These are phyloP conservation scores for Neocatenulostroma microsporum DNA, from an alignment of 2,329 filamentous ascomycete species.

Conservation along the genomic window DNA sequence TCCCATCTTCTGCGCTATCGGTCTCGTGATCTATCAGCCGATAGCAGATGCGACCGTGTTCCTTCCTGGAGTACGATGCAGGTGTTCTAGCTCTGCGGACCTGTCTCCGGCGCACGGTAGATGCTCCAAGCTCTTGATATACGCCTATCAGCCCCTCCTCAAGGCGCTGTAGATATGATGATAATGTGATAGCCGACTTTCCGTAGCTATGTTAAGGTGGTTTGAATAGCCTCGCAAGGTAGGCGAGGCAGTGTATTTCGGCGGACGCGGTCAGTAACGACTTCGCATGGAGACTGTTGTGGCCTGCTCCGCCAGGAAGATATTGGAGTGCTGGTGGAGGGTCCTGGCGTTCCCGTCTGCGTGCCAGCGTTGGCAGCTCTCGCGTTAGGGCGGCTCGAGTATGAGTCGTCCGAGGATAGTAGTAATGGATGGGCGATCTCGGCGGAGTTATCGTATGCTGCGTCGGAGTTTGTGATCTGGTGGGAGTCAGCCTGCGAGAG, in stretches of 20 bases:
- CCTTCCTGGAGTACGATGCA: too few species aligned
- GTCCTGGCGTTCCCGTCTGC: slow-evolving; percentile 12
- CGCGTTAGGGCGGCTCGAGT: not conserved
- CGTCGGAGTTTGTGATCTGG: too few species aligned
- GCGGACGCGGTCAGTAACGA: slow-evolving; percentile 27
- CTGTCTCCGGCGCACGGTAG: not conserved
- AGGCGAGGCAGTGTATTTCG: slow-evolving; percentile 38
- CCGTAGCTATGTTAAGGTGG: slow-evolving; percentile 35
- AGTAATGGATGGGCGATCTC: too few species aligned
- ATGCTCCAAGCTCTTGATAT: too few species aligned
- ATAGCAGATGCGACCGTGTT: too few species aligned
- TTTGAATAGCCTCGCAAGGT: slow-evolving; percentile 38
- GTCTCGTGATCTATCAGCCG: too few species aligned
- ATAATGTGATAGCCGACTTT: too few species aligned
- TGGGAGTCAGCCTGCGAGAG: too few species aligned
- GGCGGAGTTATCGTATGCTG: too few species aligned
- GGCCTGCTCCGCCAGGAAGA: slow-evolving; percentile 17
- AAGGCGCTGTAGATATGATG: slow-evolving; percentile 1
- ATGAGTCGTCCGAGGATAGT: slow-evolving; percentile 1
- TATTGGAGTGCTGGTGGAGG: slow-evolving; percentile 14
- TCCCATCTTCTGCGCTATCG: slow-evolving; percentile 50
- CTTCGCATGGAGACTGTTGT: slow-evolving; percentile 23
- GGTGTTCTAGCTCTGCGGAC: too few species aligned
- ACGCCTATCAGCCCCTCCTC: not conserved
- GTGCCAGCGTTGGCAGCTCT: slow-evolving; percentile 15